phyloP scores from a whole-genome alignment of 176 grass and related monocot genomes.

The Poa annua region DNA sequence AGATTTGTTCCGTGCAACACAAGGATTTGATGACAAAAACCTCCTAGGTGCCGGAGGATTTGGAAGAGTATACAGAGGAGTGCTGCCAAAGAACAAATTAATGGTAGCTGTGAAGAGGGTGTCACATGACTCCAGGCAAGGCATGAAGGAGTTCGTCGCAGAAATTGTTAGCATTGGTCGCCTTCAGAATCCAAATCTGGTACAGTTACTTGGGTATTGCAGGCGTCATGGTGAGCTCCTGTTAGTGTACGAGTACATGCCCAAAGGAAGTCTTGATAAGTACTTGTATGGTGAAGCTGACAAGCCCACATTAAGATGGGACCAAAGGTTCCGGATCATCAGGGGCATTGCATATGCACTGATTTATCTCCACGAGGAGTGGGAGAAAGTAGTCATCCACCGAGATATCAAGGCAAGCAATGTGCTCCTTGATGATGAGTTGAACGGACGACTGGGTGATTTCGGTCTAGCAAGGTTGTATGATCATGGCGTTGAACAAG shows the following conservation, averaged over 20 bases:
- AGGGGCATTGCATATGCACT: slow-evolving; percentile 5
- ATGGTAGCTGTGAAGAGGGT: slow-evolving; percentile 13
- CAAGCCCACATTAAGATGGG: slow-evolving; percentile 3
- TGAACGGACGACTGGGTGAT: not conserved
- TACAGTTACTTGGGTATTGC: slow-evolving; percentile 6
- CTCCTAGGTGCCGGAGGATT: slow-evolving; percentile 7
- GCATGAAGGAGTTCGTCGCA: slow-evolving; percentile 9
- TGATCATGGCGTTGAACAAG: not conserved
- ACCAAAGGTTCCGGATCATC: slow-evolving; percentile 29
- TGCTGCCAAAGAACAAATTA: not conserved
- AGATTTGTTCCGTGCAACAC: not conserved
- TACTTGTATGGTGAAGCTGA: slow-evolving; percentile 14
- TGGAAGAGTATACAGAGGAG: slow-evolving; percentile 5
- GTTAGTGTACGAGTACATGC: not conserved
- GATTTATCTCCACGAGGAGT: slow-evolving; percentile 25
- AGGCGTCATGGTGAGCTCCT: slow-evolving; percentile 1
- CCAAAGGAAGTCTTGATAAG: slow-evolving; percentile 15
- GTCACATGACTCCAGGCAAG: slow-evolving; percentile 6
- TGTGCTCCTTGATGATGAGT: not conserved
- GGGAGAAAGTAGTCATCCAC: slow-evolving; percentile 30
- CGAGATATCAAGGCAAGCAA: slow-evolving; percentile 27
- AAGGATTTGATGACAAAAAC: not conserved
- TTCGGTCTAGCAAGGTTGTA: slow-evolving; percentile 4
- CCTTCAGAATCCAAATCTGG: slow-evolving; percentile 1
- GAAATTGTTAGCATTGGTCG: slow-evolving; percentile 7